Percentiles rank a stretch among this genome's conserved stretches.
These are phyloP conservation scores for Exophiala oligosperma DNA, from an alignment of 2,329 filamentous ascomycete species.

Conservation along the genomic window DNA sequence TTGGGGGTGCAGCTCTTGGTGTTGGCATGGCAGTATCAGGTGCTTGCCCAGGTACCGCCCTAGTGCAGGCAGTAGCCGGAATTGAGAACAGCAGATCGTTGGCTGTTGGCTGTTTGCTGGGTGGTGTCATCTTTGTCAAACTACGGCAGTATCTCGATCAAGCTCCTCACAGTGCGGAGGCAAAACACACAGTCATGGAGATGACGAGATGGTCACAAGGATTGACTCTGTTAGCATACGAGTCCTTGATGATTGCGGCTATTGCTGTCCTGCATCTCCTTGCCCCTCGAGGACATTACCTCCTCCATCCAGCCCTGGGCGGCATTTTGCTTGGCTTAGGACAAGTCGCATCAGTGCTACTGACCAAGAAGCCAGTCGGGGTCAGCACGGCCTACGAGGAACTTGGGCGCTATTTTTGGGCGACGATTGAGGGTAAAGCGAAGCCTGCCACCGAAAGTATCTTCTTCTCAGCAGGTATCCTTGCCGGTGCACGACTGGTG, in stretches of 20 bases:
- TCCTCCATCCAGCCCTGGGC: conserved; percentile 52
- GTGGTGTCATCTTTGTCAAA: conserved; percentile 46
- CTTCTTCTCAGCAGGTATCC: too few species aligned
- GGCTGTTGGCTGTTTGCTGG: conserved; percentile 55
- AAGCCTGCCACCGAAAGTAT: too few species aligned
- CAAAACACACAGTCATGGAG: neutral
- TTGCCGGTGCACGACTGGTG: too few species aligned
- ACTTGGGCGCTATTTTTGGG: conserved; percentile 51
- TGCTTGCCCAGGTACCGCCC: conserved; percentile 64
- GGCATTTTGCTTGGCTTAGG: conserved; percentile 60
- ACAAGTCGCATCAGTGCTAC: conserved; percentile 57
- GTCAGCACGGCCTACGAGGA: conserved; percentile 64
- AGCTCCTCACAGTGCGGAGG: conserved; percentile 25
- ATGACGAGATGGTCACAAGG: neutral
- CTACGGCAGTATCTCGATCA: conserved; percentile 39
- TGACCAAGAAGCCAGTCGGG: conserved; percentile 57
- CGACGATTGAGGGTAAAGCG: neutral
- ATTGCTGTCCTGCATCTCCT: neutral
- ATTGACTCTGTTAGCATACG: neutral
- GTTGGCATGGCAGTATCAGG: conserved; percentile 65
- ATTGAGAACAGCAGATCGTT: conserved; percentile 53
- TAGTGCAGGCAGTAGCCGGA: conserved; percentile 59
- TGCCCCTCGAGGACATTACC: conserved; percentile 3
- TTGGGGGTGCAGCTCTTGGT: conserved; percentile 63
- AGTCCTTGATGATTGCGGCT: conserved; percentile 28